phyloP scores from a whole-genome alignment of 306 rosid species.

The Prunus mume region DNA sequence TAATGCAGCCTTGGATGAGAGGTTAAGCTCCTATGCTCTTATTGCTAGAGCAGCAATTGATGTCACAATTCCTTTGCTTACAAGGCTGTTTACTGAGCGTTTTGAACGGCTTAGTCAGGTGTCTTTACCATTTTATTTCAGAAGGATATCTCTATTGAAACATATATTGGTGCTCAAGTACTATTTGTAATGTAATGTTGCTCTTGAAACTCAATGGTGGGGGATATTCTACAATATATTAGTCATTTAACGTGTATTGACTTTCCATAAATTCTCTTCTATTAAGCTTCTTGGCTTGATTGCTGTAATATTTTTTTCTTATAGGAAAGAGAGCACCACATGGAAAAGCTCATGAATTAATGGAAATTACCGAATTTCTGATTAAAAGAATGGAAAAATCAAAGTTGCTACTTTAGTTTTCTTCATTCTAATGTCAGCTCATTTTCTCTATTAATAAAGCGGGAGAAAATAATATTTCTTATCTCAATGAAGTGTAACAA shows the following conservation, averaged over 20 bases:
- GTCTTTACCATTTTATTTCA: conserved; percentile 17
- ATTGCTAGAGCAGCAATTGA: conserved; percentile 84
- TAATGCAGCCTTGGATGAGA: conserved; percentile 95
- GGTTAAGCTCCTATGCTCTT: conserved; percentile 87
- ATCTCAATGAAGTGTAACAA: not conserved
- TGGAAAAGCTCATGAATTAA: not conserved
- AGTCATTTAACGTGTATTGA: not conserved
- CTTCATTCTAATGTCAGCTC: not conserved
- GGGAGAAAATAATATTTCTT: not conserved
- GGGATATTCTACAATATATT: not conserved
- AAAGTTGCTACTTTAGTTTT: not conserved
- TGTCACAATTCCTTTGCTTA: conserved; percentile 75
- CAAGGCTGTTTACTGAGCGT: conserved; percentile 59
- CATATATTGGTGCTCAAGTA: not conserved
- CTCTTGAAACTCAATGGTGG: conserved; percentile 10
- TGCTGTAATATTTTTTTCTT: not conserved
- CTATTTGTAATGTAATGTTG: not conserved
- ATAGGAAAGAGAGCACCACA: not conserved
- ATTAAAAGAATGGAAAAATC: not conserved
- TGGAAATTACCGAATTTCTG: not conserved
- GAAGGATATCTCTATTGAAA: conserved; percentile 9
- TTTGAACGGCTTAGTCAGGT: conserved; percentile 78
- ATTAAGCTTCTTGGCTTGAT: not conserved
- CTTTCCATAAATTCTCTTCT: not conserved
- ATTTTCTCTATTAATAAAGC: not conserved